Evolutionary conservation across 164 flowering plant genomes (phyloP).

Genomic region (Warburgia ugandensis): DNA sequence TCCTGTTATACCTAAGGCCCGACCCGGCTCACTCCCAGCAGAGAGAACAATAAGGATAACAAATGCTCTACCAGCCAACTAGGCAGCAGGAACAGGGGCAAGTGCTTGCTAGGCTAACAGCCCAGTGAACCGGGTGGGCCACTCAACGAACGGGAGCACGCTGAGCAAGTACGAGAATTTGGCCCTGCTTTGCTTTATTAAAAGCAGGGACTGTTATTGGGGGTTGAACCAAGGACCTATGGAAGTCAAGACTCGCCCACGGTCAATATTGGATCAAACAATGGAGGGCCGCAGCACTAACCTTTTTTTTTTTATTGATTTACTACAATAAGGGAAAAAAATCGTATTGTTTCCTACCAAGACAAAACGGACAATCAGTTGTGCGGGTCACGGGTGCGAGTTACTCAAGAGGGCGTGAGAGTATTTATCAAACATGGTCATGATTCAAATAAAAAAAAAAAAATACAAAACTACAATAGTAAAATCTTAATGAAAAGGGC

Average conservation of each 20-base stretch:
- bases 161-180: background rate
- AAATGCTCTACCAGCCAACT: background rate
- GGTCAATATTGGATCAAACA: background rate
- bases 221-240: background rate
- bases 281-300: background rate
- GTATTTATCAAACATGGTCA: no score
- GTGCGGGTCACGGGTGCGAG: no score
- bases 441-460: no score
- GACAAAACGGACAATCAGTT: no score
- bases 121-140: constrained; percentile 4
- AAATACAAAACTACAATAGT: no score
- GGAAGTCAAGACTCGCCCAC: background rate
- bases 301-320: background rate
- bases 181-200: background rate
- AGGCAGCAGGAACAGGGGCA: background rate
- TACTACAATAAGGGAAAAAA: background rate
- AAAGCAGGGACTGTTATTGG: no score
- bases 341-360: background rate
- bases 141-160: background rate
- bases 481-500: no score
- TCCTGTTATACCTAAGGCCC: no score
- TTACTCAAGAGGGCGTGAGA: no score
- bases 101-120: constrained; percentile 5
- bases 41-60: constrained; percentile 3
- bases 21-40: no score